Percentiles rank a stretch among this genome's conserved stretches.
Evolutionary conservation across 371 early-diverging fungal species (phyloP).

Genomic region (Mortierella sp.): DNA sequence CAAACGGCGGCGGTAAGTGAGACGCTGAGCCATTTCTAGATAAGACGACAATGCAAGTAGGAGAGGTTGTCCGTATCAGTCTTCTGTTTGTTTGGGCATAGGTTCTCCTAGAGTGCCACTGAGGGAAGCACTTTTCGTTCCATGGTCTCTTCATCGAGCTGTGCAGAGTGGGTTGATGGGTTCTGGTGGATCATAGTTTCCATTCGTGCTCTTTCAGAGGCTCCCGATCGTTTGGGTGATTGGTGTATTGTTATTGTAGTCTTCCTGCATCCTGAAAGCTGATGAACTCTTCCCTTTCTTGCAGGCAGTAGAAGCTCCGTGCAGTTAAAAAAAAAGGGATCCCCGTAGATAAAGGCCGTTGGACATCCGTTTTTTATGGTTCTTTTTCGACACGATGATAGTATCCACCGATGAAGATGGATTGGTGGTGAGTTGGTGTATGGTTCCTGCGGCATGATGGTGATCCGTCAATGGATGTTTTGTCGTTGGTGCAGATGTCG

Average conservation of each 20-base stretch:
- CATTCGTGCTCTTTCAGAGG: not conserved
- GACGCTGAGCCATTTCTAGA: conserved; percentile 87
- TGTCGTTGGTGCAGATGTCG: not conserved
- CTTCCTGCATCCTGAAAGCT: not conserved
- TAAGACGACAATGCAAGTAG: not conserved
- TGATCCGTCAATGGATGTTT: not conserved
- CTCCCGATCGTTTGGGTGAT: not conserved
- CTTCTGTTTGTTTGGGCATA: not conserved
- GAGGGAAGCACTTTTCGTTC: not conserved
- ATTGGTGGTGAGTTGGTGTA: not conserved
- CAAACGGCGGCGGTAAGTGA: conserved; percentile 97
- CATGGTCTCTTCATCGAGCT: not conserved
- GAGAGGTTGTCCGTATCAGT: not conserved
- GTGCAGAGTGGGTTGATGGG: not conserved
- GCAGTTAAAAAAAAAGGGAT: not conserved
- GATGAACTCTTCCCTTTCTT: not conserved
- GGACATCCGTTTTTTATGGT: not conserved
- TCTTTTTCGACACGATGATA: not conserved
- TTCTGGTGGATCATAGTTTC: conserved; percentile 4
- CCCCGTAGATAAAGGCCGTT: not conserved
- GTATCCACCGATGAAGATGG: not conserved
- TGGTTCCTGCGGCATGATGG: conserved; percentile 6
- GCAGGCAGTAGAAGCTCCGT: not conserved
- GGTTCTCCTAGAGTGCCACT: not conserved
- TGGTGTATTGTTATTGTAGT: not conserved